Conservation (phyloP, 768 basidiomycete species). For the Lentinula lateritia region DNA sequence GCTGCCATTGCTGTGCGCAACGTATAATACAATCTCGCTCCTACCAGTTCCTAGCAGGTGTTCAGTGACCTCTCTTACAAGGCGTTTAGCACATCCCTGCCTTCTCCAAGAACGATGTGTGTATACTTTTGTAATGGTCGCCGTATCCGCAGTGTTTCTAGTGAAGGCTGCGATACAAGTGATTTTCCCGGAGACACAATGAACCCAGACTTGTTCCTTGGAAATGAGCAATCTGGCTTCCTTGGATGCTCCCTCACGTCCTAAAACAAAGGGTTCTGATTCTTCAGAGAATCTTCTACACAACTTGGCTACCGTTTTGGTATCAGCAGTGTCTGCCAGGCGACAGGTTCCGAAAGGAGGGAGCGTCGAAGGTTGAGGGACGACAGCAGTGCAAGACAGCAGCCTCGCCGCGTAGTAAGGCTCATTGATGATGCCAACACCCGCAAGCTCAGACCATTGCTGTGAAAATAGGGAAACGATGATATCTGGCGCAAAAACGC, state of each 20-base stretch:
- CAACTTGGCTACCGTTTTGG: constrained; percentile 34
- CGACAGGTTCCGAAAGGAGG: constrained; percentile 17
- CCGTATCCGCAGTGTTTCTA: constrained; percentile 48
- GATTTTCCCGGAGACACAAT: constrained; percentile 34
- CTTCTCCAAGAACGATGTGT: constrained; percentile 50
- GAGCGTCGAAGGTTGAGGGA: not conserved
- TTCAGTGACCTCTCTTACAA: constrained; percentile 53
- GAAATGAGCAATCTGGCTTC: constrained; percentile 51
- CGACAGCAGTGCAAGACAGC: not conserved
- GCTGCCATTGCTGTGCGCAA: constrained; percentile 49
- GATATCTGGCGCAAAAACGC: constrained; percentile 53
- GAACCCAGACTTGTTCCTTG: constrained; percentile 54
- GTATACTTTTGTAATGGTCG: constrained; percentile 69
- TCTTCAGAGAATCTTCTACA: constrained; percentile 53
- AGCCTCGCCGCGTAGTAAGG: constrained; percentile 2
- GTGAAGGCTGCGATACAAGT: constrained; percentile 69
- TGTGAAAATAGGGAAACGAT: constrained; percentile 25
- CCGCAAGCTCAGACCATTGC: not conserved
- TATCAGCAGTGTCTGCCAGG: constrained; percentile 34
- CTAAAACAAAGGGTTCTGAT: constrained; percentile 56
- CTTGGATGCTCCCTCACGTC: constrained; percentile 28
- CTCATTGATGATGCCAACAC: not conserved
- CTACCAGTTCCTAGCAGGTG: constrained; percentile 26
- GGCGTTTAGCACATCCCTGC: constrained; percentile 52
- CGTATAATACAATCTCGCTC: constrained; percentile 53